Evolutionary conservation across 345 rosid genomes (phyloP).

Genomic region (Leavenworthia alabamica): DNA sequence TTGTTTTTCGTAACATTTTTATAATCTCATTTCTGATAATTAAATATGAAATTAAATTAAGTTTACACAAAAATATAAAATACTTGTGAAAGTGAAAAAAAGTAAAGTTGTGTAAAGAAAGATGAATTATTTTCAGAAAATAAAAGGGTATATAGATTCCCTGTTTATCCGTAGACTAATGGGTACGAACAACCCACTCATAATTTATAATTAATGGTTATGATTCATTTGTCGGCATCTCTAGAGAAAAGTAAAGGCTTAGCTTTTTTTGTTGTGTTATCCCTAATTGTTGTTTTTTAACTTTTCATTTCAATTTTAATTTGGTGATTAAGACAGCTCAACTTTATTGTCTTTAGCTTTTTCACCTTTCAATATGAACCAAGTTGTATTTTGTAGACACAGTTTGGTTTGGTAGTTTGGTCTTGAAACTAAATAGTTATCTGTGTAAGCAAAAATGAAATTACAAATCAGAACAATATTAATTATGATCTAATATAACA

Average conservation of each 20-base stretch:
- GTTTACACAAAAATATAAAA: not conserved
- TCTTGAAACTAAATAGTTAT: not conserved
- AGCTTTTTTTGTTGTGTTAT: slow-evolving; percentile 17
- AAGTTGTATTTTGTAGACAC: not conserved
- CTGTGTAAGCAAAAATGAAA: not conserved
- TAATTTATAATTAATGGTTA: slow-evolving; percentile 24
- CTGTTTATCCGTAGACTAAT: slow-evolving; percentile 26
- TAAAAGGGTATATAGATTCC: not conserved
- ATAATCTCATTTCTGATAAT: not conserved
- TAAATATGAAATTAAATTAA: not conserved
- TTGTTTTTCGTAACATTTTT: not conserved
- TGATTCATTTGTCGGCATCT: slow-evolving; percentile 32
- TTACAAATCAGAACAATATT: not conserved
- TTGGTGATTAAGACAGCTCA: slow-evolving; percentile 11
- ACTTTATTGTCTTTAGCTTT: slow-evolving; percentile 14
- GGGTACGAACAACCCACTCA: slow-evolving; percentile 30
- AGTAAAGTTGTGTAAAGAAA: not conserved
- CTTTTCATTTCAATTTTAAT: slow-evolving; percentile 16
- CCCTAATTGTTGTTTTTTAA: slow-evolving; percentile 17
- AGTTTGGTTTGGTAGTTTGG: not conserved
- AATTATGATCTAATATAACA: not conserved
- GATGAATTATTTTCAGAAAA: not conserved
- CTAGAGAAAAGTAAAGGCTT: slow-evolving; percentile 17
- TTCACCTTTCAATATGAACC: not conserved
- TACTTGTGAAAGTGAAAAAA: not conserved